Percentiles rank a stretch among this genome's conserved stretches.
Evolutionary conservation across 441 rosid genomes (phyloP).

Genomic region (Breynia disticha): DNA sequence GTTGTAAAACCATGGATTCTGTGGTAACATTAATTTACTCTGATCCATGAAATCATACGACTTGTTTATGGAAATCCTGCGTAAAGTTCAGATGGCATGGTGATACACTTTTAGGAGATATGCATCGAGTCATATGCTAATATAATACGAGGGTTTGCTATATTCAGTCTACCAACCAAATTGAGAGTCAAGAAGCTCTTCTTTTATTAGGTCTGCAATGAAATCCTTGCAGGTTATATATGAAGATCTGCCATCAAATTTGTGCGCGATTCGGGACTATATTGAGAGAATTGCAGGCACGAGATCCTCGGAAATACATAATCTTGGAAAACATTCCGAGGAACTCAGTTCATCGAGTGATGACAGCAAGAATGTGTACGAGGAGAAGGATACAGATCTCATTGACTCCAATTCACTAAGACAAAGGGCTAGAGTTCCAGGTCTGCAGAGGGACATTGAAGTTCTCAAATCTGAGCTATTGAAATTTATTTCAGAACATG

Average conservation of each 20-base stretch:
- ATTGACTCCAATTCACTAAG: constrained; percentile 21
- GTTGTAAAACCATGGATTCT: too few relatives aligned
- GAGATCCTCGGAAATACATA: constrained; percentile 31
- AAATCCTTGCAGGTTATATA: constrained; percentile 57
- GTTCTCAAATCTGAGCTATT: constrained; percentile 70
- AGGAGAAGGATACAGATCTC: constrained; percentile 15
- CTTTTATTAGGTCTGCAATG: neutral
- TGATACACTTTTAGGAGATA: too few relatives aligned
- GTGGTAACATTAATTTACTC: too few relatives aligned
- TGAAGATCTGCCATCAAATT: constrained; percentile 97
- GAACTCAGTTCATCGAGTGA: constrained; percentile 27
- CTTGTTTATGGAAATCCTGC: too few relatives aligned
- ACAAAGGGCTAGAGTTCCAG: constrained; percentile 74
- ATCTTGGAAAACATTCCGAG: constrained; percentile 21
- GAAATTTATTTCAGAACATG: constrained; percentile 71
- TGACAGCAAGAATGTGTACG: constrained; percentile 11
- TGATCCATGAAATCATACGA: too few relatives aligned
- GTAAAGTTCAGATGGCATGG: too few relatives aligned
- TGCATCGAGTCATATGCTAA: too few relatives aligned
- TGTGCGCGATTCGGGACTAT: constrained; percentile 85
- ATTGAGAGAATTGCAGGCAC: constrained; percentile 47
- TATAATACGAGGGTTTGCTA: too few relatives aligned
- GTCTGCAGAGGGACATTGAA: constrained; percentile 77
- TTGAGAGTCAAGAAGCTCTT: too few relatives aligned
- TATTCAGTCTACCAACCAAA: too few relatives aligned